Evolutionary conservation across 2,329 filamentous ascomycete genomes (phyloP), one percentile per base, ranked within the genome.

Genomic region (Keithomyces neogunnii): DNA sequence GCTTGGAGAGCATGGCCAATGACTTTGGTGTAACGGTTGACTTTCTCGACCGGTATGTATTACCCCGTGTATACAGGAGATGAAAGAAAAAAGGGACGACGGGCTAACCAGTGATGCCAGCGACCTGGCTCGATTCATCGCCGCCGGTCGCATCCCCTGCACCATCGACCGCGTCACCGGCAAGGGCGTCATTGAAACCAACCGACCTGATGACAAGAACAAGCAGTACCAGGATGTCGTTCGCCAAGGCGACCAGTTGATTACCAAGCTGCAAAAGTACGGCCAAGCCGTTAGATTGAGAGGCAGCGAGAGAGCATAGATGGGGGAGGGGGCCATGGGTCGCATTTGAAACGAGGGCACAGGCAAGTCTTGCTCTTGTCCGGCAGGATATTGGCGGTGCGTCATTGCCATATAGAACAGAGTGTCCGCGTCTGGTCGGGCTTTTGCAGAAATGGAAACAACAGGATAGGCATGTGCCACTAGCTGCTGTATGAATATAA

Each of bases 201-300:
- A 96, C 74, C 82, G 93, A 50, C 91, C 92, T 7, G 93, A 97
- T 67, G 91, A 96, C 75, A 99, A 99, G 84, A 97, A 97, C 79
- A 96, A 96, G 80, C 93, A 99, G 74, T 99, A 99, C 72, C 88
- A 91, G 62, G 93, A 99, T 62, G 90, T 97, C 38, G 90, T 99
- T 55, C 93, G 93, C 74, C 93, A 97, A 68, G 93, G 93, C 33
- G 93, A 99, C 70, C 88, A 95, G 71, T 79, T 99, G 56, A 97
- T 99, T 68, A 99, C 93, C 53, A 99, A 99, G 79, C 77, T 99
- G 60, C 93, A 99, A 74, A 99, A 99, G 78, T 99, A 99, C 69
- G 93, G 93, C 44, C 93, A 99, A 72, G 88, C 93, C 2, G 93
- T 99, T 57, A 82, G 93, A 65, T 77, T 99, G 72, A 83, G 93